Conservation (phyloP, 306 rosid species). For the Acmispon strigosus region DNA sequence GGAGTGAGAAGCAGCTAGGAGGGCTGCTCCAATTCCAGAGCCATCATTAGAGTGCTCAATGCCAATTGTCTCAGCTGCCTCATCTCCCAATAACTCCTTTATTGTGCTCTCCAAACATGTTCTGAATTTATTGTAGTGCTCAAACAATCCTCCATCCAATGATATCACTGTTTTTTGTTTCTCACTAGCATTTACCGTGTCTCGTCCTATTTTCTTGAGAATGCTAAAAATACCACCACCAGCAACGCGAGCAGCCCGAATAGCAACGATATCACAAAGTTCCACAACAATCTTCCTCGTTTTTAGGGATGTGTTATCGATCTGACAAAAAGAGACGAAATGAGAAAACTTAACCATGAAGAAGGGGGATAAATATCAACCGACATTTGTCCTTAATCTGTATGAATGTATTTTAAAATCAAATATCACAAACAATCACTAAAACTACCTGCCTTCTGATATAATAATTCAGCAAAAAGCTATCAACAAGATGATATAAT, state of each 20-base stretch:
- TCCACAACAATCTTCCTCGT: slow-evolving; percentile 54
- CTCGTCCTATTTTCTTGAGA: slow-evolving; percentile 86
- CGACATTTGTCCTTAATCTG: not conserved
- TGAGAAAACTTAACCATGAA: not conserved
- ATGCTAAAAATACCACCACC: slow-evolving; percentile 86
- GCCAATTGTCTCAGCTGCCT: slow-evolving; percentile 46
- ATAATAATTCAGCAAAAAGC: not conserved
- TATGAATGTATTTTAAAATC: not conserved
- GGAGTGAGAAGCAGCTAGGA: slow-evolving; percentile 93
- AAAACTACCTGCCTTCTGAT: not conserved
- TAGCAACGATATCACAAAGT: slow-evolving; percentile 71
- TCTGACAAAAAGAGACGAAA: slow-evolving; percentile 31
- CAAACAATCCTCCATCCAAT: slow-evolving; percentile 88
- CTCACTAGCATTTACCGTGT: slow-evolving; percentile 52
- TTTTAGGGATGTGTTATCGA: slow-evolving; percentile 64
- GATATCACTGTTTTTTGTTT: slow-evolving; percentile 73
- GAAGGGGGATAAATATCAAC: not conserved
- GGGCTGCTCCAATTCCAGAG: slow-evolving; percentile 93
- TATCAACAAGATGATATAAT: not conserved
- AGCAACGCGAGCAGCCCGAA: slow-evolving; percentile 79
- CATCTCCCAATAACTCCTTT: slow-evolving; percentile 74
- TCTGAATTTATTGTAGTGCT: slow-evolving; percentile 75
- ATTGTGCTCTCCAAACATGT: slow-evolving; percentile 68
- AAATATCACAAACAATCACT: not conserved
- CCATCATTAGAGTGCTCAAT: slow-evolving; percentile 78